Evolutionary conservation across 768 basidiomycete genomes (phyloP).

Genomic region (Pisolithus marmoratus): DNA sequence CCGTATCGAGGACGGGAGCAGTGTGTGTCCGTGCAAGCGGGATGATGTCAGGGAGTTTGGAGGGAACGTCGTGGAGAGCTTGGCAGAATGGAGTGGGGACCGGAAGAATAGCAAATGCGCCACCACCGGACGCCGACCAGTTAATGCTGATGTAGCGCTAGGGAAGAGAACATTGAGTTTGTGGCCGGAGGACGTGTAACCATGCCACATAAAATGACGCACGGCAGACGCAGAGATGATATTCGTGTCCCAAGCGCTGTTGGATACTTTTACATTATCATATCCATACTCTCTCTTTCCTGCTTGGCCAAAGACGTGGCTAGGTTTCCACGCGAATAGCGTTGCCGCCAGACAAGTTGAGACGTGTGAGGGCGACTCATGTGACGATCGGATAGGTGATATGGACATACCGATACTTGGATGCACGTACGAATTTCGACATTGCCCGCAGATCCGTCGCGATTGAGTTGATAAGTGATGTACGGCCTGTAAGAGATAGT

Average conservation of each 20-base stretch:
- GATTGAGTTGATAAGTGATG: slow-evolving; percentile 1
- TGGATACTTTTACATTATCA: slow-evolving; percentile 82
- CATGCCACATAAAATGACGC: slow-evolving; percentile 8
- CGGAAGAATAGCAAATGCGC: slow-evolving; percentile 92
- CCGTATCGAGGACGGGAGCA: slow-evolving; percentile 86
- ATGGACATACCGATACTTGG: slow-evolving; percentile 71
- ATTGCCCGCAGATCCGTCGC: slow-evolving; percentile 31
- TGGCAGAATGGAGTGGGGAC: slow-evolving; percentile 66
- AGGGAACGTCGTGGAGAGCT: slow-evolving; percentile 47
- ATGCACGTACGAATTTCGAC: slow-evolving; percentile 83
- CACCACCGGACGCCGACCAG: slow-evolving; percentile 90
- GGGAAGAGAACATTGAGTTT: slow-evolving; percentile 4
- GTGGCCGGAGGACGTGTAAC: neutral
- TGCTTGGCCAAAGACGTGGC: slow-evolving; percentile 88
- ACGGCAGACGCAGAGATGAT: slow-evolving; percentile 81
- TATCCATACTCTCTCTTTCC: slow-evolving; percentile 78
- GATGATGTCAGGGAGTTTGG: slow-evolving; percentile 86
- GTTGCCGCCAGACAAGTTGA: slow-evolving; percentile 4
- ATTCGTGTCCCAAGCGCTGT: slow-evolving; percentile 96
- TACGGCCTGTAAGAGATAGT: neutral
- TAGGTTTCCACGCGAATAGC: slow-evolving; percentile 23
- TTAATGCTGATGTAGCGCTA: slow-evolving; percentile 87
- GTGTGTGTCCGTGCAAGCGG: slow-evolving; percentile 88
- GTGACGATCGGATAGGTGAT: neutral
- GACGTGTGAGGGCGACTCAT: neutral